A percentile compares a stretch with the other conserved stretches of the same genome.
phyloP scores from a whole-genome alignment of 176 grass and related monocot species.

The Rhipidocladum racemiflorum region DNA sequence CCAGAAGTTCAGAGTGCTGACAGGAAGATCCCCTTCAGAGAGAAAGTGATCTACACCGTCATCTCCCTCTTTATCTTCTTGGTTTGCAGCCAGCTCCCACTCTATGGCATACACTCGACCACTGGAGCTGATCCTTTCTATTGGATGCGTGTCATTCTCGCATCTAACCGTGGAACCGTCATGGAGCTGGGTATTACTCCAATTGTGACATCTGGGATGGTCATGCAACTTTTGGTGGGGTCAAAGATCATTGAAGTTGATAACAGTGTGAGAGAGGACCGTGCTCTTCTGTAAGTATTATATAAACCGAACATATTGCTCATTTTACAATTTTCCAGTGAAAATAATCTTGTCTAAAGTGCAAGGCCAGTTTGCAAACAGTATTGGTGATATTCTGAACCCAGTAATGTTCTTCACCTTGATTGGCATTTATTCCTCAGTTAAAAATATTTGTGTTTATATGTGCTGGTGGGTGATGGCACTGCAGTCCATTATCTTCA shows the following conservation, averaged over 20 bases:
- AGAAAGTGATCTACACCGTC: conserved; percentile 90
- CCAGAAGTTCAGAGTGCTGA: conserved; percentile 91
- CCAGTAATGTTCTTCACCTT: background rate
- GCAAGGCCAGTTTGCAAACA: background rate
- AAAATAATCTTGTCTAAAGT: background rate
- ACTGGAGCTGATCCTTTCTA: conserved; percentile 95
- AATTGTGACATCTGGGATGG: conserved; percentile 17
- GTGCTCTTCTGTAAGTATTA: background rate
- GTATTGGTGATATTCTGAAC: background rate
- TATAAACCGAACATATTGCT: background rate
- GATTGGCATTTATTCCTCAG: background rate
- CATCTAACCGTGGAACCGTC: background rate
- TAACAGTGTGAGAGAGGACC: background rate
- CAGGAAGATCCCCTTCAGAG: conserved; percentile 87
- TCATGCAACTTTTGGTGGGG: conserved; percentile 41
- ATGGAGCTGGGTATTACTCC: conserved; percentile 78
- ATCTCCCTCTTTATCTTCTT: conserved; percentile 92
- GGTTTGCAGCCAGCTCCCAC: conserved; percentile 90
- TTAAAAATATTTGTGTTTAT: background rate
- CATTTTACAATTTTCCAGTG: background rate
- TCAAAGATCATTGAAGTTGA: conserved; percentile 55
- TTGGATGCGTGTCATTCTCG: conserved; percentile 75
- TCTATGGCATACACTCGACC: conserved; percentile 94
- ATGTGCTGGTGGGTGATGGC: background rate
- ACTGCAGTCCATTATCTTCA: background rate